Conservation (phyloP, 805 yeast genomes). For the Millerozyma miso region DNA sequence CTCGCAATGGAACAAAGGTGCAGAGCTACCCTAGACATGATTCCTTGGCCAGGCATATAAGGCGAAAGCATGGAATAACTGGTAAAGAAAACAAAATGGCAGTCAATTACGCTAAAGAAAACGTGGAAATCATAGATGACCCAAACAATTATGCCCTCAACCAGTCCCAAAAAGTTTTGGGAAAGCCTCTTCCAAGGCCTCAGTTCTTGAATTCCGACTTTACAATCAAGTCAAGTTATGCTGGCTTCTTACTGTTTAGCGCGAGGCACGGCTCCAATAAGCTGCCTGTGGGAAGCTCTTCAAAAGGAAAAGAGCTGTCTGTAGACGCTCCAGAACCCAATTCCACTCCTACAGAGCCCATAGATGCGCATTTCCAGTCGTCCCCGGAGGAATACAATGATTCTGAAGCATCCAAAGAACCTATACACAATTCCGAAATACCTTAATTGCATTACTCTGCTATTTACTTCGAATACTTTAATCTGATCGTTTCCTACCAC, state of each 20-base stretch:
- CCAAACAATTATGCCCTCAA: slow-evolving; percentile 6
- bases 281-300: slow-evolving; percentile 1
- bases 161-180: slow-evolving; percentile 7
- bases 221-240: slow-evolving; percentile 24
- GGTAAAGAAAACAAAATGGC: slow-evolving; percentile 43
- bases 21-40: slow-evolving; percentile 44
- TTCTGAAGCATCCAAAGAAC: not conserved
- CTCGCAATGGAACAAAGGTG: slow-evolving; percentile 27
- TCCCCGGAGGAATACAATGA: not conserved
- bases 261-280: slow-evolving; percentile 10
- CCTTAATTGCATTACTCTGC: not conserved
- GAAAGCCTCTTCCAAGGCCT: slow-evolving; percentile 27
- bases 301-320: not conserved
- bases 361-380: not conserved
- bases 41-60: slow-evolving; percentile 39
- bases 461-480: not conserved
- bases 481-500: too few relatives aligned
- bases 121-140: slow-evolving; percentile 37
- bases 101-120: slow-evolving; percentile 40
- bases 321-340: not conserved
- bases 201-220: slow-evolving; percentile 26
- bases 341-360: not conserved
- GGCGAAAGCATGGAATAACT: slow-evolving; percentile 41
- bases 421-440: not conserved
- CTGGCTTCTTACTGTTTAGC: slow-evolving; percentile 28